Percentiles rank a stretch among this genome's conserved stretches.
These are phyloP conservation scores for Sporothrix luriei DNA, from an alignment of 2,329 filamentous ascomycete species.

Conservation along the genomic window DNA sequence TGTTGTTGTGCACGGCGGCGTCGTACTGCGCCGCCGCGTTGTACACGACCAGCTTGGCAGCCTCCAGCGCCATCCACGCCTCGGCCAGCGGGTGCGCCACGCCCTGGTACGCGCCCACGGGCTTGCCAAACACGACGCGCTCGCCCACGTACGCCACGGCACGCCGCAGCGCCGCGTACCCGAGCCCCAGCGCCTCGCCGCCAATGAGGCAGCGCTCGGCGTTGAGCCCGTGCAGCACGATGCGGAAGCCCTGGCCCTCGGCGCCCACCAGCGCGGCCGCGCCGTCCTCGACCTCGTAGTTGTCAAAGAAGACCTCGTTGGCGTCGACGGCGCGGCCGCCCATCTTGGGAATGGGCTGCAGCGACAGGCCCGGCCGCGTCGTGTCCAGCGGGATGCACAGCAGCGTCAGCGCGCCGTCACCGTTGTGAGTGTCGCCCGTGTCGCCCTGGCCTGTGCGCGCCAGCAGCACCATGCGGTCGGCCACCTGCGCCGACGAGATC, in stretches of 20 bases:
- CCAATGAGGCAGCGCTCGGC: constrained; percentile 75
- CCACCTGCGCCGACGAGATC: constrained; percentile 84
- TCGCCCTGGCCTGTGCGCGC: constrained; percentile 59
- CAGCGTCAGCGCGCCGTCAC: constrained; percentile 69
- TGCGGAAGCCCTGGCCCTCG: constrained; percentile 77
- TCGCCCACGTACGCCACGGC: constrained; percentile 68
- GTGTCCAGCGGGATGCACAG: constrained; percentile 79
- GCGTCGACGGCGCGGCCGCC: constrained; percentile 79
- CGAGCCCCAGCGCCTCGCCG: constrained; percentile 77
- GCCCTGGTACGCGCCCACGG: constrained; percentile 67
- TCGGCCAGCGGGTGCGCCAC: constrained; percentile 68
- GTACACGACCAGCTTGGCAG: constrained; percentile 66
- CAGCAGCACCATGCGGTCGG: constrained; percentile 79
- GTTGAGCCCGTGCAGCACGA: constrained; percentile 79
- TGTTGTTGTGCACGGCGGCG: constrained; percentile 24
- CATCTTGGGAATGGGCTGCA: constrained; percentile 81
- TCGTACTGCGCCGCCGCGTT: constrained; percentile 67
- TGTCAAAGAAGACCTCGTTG: constrained; percentile 86
- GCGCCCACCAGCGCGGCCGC: constrained; percentile 68
- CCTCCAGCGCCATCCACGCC: constrained; percentile 66
- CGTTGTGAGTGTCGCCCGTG: neutral
- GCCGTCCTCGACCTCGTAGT: constrained; percentile 62
- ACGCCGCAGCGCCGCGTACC: constrained; percentile 68
- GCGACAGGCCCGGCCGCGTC: constrained; percentile 59
- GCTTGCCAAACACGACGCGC: constrained; percentile 65